Conservation (phyloP, 78 protist genomes). For the Monocercomonoides exilis region DNA sequence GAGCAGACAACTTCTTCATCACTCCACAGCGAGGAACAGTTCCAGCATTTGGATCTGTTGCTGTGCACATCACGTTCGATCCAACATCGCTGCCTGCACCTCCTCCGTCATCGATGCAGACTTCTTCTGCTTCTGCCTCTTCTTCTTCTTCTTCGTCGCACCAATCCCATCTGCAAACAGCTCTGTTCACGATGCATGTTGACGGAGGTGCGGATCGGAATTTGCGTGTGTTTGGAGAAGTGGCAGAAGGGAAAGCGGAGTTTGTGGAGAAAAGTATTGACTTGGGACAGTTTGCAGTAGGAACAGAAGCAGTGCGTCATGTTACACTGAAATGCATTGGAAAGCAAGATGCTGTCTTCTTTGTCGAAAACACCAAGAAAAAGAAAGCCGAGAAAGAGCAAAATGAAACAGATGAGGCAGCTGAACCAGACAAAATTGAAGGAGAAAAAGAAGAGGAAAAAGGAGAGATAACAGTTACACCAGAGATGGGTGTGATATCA, state of each 20-base stretch:
- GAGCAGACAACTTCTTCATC: too few species aligned
- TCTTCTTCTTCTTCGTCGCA: too few species aligned
- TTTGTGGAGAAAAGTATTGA: not conserved
- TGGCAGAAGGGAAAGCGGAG: not conserved
- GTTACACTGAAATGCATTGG: not conserved
- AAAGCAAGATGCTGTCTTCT: not conserved
- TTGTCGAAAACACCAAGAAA: not conserved
- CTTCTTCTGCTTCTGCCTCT: too few species aligned
- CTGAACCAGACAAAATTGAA: too few species aligned
- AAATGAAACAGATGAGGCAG: too few species aligned
- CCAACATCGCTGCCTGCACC: not conserved
- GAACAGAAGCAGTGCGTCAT: not conserved
- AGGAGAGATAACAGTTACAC: not conserved
- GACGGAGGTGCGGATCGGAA: conserved; percentile 14
- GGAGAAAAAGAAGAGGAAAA: too few species aligned
- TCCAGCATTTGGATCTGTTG: not conserved
- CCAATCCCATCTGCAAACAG: too few species aligned
- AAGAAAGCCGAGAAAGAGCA: too few species aligned
- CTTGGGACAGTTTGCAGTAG: conserved; percentile 34
- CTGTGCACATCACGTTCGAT: not conserved
- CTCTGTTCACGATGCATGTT: not conserved
- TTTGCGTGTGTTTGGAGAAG: conserved; percentile 7
- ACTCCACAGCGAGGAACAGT: not conserved
- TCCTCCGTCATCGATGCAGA: not conserved
- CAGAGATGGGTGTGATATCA: not conserved